phyloP scores from a whole-genome alignment of 306 rosid genomes.

The Chamaecrista fasciculata region DNA sequence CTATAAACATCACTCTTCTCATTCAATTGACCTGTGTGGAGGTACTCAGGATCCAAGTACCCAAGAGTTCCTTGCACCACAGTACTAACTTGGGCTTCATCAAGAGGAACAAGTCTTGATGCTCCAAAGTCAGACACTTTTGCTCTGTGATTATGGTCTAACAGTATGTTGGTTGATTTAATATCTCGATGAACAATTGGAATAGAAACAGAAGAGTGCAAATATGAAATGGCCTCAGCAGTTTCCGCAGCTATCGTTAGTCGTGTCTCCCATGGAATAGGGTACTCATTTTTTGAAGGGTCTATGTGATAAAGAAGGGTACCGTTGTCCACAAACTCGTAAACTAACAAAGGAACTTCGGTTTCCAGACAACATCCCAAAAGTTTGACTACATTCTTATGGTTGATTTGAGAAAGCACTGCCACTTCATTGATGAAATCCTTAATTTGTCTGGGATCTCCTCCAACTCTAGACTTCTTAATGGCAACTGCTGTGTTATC shows the following conservation, averaged over 20 bases:
- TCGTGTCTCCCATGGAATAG: conserved; percentile 32
- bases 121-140: conserved; percentile 47
- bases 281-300: neutral
- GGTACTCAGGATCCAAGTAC: conserved; percentile 29
- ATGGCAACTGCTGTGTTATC: conserved; percentile 29
- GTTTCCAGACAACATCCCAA: conserved; percentile 53
- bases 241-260: conserved; percentile 36
- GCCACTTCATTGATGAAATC: conserved; percentile 48
- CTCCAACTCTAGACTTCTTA: conserved; percentile 39
- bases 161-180: conserved; percentile 43
- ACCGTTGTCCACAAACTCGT: conserved; percentile 41
- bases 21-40: conserved; percentile 43
- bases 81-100: neutral
- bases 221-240: conserved; percentile 38
- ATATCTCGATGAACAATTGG: conserved; percentile 55
- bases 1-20: conserved; percentile 63
- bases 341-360: conserved; percentile 46
- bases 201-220: conserved; percentile 38
- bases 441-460: conserved; percentile 30
- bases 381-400: conserved; percentile 45
- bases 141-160: conserved; percentile 31
- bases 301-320: conserved; percentile 37
- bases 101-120: conserved; percentile 18
- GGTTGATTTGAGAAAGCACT: conserved; percentile 49
- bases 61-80: conserved; percentile 1